phyloP scores from a whole-genome alignment of 2,329 filamentous ascomycete species.

The Aspergillus tanneri region DNA sequence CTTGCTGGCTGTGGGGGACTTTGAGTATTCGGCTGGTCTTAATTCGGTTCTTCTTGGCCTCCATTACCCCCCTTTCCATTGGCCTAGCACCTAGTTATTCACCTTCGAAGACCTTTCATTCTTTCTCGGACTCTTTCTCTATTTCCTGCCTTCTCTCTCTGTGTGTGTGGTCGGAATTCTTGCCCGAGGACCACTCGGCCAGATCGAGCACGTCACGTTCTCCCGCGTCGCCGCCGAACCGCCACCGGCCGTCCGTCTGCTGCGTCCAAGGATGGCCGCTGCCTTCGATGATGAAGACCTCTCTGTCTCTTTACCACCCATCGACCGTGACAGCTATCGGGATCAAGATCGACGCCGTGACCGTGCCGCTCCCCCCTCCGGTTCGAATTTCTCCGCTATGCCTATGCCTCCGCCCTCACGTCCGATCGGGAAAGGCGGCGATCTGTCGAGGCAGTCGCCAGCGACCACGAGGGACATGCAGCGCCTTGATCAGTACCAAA shows the following conservation, averaged over 20 bases:
- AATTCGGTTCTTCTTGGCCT: too few relatives aligned
- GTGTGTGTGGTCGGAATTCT: too few relatives aligned
- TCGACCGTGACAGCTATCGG: constrained; percentile 32
- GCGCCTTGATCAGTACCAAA: constrained; percentile 86
- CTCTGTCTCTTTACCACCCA: constrained; percentile 64
- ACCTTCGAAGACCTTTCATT: too few relatives aligned
- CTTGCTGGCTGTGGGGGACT: too few relatives aligned
- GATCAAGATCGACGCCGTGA: constrained; percentile 29
- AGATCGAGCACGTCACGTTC: constrained; percentile 42
- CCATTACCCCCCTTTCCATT: too few relatives aligned
- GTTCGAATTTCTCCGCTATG: constrained; percentile 36
- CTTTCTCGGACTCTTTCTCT: too few relatives aligned
- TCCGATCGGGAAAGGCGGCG: constrained; percentile 31
- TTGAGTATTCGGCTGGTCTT: too few relatives aligned
- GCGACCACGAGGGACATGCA: constrained; percentile 64
- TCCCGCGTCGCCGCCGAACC: constrained; percentile 18
- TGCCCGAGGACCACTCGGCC: too few relatives aligned
- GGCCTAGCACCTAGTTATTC: too few relatives aligned
- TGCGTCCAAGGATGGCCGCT: constrained; percentile 35
- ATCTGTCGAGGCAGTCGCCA: constrained; percentile 41
- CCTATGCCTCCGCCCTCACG: constrained; percentile 39
- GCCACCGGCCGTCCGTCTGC: constrained; percentile 1
- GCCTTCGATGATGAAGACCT: constrained; percentile 78
- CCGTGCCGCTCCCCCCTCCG: constrained; percentile 22
- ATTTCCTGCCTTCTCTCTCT: too few relatives aligned